A percentile compares a stretch with the other conserved stretches of the same genome.
These are phyloP conservation scores for Fusarium fujikuroi DNA, from an alignment of 2,329 filamentous ascomycete species.

Conservation along the genomic window DNA sequence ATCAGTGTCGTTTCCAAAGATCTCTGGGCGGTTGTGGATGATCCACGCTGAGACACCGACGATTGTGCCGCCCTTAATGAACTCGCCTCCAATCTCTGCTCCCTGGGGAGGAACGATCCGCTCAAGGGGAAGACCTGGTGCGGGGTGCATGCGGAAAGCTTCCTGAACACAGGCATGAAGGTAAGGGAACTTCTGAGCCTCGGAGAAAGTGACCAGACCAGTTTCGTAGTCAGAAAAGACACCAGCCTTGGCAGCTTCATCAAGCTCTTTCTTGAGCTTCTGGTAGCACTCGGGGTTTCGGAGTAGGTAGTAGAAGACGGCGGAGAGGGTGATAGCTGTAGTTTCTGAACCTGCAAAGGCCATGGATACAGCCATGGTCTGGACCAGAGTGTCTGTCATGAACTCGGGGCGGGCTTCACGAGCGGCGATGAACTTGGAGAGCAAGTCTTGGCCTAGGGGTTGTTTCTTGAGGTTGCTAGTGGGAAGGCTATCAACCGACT, in stretches of 20 bases:
- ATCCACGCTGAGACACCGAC: slow-evolving; percentile 82
- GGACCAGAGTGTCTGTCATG: slow-evolving; percentile 76
- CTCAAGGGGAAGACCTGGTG: slow-evolving; percentile 77
- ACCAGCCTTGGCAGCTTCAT: slow-evolving; percentile 65
- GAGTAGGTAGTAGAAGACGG: slow-evolving; percentile 79
- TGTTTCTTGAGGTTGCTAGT: slow-evolving; percentile 51
- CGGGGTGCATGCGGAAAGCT: slow-evolving; percentile 79
- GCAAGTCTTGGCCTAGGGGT: slow-evolving; percentile 65
- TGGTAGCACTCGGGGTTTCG: slow-evolving; percentile 67
- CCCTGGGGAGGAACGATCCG: slow-evolving; percentile 75
- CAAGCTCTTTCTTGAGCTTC: slow-evolving; percentile 70
- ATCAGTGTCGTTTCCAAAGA: slow-evolving; percentile 76
- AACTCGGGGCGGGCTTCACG: slow-evolving; percentile 74
- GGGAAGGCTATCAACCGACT: slow-evolving; percentile 42
- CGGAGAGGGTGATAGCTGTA: slow-evolving; percentile 77
- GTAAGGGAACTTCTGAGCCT: slow-evolving; percentile 77
- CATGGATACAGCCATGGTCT: slow-evolving; percentile 78
- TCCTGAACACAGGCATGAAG: slow-evolving; percentile 84
- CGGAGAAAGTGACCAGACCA: slow-evolving; percentile 74
- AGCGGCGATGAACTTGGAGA: slow-evolving; percentile 78
- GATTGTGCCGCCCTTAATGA: slow-evolving; percentile 75
- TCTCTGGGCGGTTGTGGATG: slow-evolving; percentile 72
- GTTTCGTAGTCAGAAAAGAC: slow-evolving; percentile 62
- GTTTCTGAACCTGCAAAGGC: slow-evolving; percentile 81
- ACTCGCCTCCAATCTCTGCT: slow-evolving; percentile 69